Base-by-base conservation (phyloP, 2,329 filamentous ascomycete species). In the Xylaria sp. region DNA sequence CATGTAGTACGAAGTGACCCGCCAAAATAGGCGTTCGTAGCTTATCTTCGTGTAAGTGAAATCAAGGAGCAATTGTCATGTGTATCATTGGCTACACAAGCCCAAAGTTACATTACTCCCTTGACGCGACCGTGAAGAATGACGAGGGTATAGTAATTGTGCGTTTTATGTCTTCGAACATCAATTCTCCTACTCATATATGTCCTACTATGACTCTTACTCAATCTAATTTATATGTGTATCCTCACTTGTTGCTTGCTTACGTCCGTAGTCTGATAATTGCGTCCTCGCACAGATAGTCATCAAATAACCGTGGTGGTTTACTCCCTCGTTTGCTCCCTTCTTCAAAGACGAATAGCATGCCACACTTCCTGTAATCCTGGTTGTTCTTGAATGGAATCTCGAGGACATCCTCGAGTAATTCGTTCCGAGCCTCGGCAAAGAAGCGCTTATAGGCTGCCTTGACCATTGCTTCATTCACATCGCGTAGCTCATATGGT, bases 221-320 rank as follows among this genome's bases (percentile, higher is more conserved):
- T 15, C 32, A 3, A 34, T 23, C 28, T 53, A 53, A 2, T 20
- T n/a, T 13, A 15, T 10, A 28, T 13, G n/a, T 32, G n/a, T 28
- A 13, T 18, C 45, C 10, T 34, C 20, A 9, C 5, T 18, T 15
- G 23, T 13, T 41, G 20, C 36, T 13, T 41, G 20, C 36, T 25
- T 9, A 32, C 32, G 36, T 9, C n/a, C 13, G 8, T 15, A 50
- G 28, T 23, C 34, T 48, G 15, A 66, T 59, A 3, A 63, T 30
- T 25, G 34, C 59, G 12, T 66, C 45, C 18, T 66, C 58, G 13
- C 10, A n/a, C 13, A 67, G 7, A 32, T 67, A 59, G n/a, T 55
- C 46, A 9, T 59, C 20, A 6, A 63, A 67, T 7, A 63, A 34
- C 28, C 10, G 36, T 25, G 45, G 15, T 12, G 12, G 20, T 4